Conservation (phyloP, 768 basidiomycete genomes). For the Lyophyllum shimeji region DNA sequence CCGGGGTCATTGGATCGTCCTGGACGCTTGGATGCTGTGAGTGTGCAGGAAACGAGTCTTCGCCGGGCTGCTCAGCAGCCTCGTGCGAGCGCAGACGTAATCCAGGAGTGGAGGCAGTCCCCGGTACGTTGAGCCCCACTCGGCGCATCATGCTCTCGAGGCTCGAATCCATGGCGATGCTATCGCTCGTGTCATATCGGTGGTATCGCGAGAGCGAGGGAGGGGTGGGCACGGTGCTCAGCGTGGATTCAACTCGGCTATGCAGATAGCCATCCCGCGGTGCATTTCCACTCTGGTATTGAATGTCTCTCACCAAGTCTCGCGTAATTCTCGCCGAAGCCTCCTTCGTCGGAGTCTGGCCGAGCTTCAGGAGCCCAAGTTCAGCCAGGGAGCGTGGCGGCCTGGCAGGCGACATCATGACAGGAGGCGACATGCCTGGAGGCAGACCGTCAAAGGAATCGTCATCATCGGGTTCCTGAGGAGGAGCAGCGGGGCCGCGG, state of each 20-base stretch:
- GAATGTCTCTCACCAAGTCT: constrained; percentile 59
- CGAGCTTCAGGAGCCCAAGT: constrained; percentile 42
- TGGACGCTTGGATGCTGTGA: neutral
- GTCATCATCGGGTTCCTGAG: constrained; percentile 38
- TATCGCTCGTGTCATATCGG: constrained; percentile 44
- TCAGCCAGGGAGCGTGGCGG: constrained; percentile 49
- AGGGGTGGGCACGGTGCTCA: constrained; percentile 68
- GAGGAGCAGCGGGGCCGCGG: constrained; percentile 20
- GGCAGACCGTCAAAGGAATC: constrained; percentile 54
- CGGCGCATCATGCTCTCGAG: constrained; percentile 71
- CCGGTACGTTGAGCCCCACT: constrained; percentile 46
- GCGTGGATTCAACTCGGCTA: constrained; percentile 53
- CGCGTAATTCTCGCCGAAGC: constrained; percentile 69
- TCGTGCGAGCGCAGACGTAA: constrained; percentile 29
- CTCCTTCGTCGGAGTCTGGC: constrained; percentile 69
- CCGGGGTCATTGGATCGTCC: constrained; percentile 11
- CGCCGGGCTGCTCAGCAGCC: neutral
- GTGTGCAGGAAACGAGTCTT: neutral
- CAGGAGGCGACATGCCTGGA: constrained; percentile 59
- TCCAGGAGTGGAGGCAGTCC: constrained; percentile 16
- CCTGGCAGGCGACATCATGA: constrained; percentile 55
- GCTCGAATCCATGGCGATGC: constrained; percentile 52
- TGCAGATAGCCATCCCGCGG: constrained; percentile 25
- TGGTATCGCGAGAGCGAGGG: constrained; percentile 72
- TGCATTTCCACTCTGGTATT: constrained; percentile 34